Evolutionary conservation across 108 stramenopile species (phyloP).

Genomic region (Nitzschia sp.): DNA sequence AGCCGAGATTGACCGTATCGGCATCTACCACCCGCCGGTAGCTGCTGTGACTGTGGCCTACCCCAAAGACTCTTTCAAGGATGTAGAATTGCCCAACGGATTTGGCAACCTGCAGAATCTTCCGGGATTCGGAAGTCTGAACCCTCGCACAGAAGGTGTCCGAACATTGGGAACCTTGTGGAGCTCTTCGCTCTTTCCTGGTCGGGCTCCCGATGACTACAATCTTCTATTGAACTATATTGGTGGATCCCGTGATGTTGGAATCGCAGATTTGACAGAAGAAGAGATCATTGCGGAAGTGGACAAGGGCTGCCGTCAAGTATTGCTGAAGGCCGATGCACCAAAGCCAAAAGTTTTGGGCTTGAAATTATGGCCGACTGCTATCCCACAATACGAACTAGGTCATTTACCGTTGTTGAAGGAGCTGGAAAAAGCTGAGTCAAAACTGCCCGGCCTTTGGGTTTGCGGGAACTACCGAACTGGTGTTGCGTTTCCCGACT

Average conservation of each 20-base stretch:
- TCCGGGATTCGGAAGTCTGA: constrained; percentile 91
- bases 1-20: constrained; percentile 51
- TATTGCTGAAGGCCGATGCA: constrained; percentile 81
- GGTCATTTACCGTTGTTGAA: constrained; percentile 64
- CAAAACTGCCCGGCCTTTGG: constrained; percentile 72
- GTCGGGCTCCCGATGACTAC: constrained; percentile 86
- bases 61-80: constrained; percentile 89
- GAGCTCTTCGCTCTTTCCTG: constrained; percentile 93
- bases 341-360: constrained; percentile 86
- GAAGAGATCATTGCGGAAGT: constrained; percentile 90
- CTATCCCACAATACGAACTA: constrained; percentile 67
- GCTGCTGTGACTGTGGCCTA: constrained; percentile 93
- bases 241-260: constrained; percentile 93
- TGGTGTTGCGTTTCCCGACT: constrained; percentile 95
- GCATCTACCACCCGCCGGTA: constrained; percentile 93
- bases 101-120: constrained; percentile 75
- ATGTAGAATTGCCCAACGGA: constrained; percentile 76
- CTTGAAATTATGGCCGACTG: constrained; percentile 88
- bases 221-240: constrained; percentile 93
- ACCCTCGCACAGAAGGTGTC: constrained; percentile 85
- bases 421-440: constrained; percentile 33
- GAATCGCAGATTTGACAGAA: constrained; percentile 76
- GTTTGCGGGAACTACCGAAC: constrained; percentile 92
- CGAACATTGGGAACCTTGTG: constrained; percentile 94
- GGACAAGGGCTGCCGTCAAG: constrained; percentile 81